Evolutionary conservation across 257 asterid species (phyloP).

Genomic region (Nicotiana knightiana): DNA sequence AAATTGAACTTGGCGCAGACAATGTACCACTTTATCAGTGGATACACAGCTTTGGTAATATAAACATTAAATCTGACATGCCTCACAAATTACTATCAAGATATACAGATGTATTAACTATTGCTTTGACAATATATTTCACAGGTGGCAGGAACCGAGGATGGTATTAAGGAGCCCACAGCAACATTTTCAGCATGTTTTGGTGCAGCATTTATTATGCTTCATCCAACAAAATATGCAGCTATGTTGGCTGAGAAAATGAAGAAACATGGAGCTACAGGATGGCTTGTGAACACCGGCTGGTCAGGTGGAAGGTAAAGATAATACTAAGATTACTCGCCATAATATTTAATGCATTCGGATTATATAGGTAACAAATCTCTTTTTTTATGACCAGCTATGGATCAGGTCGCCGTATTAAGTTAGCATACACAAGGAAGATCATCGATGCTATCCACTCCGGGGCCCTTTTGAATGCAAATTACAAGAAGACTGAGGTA

Average conservation of each 20-base stretch:
- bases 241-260: conserved; percentile 89
- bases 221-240: conserved; percentile 85
- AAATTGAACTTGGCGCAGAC: conserved; percentile 77
- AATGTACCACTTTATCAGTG: conserved; percentile 95
- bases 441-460: conserved; percentile 89
- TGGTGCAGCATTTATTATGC: conserved; percentile 95
- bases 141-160: conserved; percentile 98
- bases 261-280: conserved; percentile 82
- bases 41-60: conserved; percentile 85
- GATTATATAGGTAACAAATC: neutral
- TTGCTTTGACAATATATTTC: neutral
- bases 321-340: neutral
- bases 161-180: conserved; percentile 88
- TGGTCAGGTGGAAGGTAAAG: conserved; percentile 94
- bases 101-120: neutral
- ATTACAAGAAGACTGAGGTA: conserved; percentile 63
- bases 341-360: neutral
- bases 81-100: neutral
- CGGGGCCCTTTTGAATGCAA: conserved; percentile 51
- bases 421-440: conserved; percentile 80
- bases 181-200: conserved; percentile 95
- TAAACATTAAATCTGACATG: neutral
- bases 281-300: conserved; percentile 94
- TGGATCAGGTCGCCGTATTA: conserved; percentile 75
- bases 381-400: conserved; percentile 37